Conservation (phyloP, 345 rosid species). For the Heritiera fomes region DNA sequence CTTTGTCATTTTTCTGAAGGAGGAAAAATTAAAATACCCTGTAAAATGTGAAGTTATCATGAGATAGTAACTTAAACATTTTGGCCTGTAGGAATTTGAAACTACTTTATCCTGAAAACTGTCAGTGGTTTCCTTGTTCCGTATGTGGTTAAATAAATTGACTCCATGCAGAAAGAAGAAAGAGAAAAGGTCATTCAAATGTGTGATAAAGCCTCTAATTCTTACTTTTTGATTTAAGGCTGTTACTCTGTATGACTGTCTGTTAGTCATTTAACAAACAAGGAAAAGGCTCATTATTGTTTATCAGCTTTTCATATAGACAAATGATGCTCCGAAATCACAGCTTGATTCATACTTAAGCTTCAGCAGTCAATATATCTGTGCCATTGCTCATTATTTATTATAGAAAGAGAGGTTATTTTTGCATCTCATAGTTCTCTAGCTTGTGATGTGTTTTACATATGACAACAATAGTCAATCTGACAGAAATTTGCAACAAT, state of each 20-base stretch:
- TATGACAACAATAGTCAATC: not conserved
- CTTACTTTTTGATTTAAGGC: not conserved
- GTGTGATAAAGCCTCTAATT: not conserved
- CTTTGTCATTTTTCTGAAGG: not conserved
- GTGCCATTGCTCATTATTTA: not conserved
- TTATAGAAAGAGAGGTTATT: not conserved
- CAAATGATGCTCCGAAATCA: not conserved
- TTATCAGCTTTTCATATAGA: not conserved
- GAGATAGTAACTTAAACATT: not conserved
- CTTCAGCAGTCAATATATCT: not conserved
- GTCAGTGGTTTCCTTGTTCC: not conserved
- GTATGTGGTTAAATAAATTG: conserved; percentile 12
- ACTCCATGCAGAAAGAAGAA: not conserved
- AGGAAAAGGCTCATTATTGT: not conserved
- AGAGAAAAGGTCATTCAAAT: not conserved
- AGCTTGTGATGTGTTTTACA: not conserved
- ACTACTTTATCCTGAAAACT: not conserved
- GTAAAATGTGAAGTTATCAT: not conserved
- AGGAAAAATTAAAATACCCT: not conserved
- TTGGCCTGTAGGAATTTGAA: not conserved
- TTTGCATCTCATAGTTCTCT: not conserved
- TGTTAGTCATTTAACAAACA: not conserved
- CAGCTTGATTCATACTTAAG: not conserved
- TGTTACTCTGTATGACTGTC: not conserved
- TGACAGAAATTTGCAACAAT: conserved; percentile 1